phyloP scores from a whole-genome alignment of 306 rosid species.

The Oxytropis ochrocephala region DNA sequence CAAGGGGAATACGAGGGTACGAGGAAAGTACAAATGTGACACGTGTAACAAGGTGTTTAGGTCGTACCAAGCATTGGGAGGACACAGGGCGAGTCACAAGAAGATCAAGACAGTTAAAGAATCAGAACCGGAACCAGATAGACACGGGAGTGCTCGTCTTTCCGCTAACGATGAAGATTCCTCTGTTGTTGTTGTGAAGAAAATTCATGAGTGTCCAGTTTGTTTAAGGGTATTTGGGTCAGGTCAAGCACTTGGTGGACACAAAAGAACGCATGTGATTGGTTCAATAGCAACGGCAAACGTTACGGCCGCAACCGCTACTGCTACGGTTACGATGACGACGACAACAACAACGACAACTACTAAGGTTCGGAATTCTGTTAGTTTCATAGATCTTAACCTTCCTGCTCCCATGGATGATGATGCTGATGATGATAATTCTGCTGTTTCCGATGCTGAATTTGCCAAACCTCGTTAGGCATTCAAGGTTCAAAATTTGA shows the following conservation, averaged over 20 bases:
- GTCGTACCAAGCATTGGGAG: constrained; percentile 90
- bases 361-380: background rate
- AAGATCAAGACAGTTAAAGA: constrained; percentile 36
- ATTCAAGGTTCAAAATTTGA: background rate
- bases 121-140: too few species aligned
- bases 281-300: constrained; percentile 14
- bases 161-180: constrained; percentile 9
- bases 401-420: constrained; percentile 83
- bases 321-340: too few species aligned
- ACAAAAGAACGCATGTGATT: constrained; percentile 83
- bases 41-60: constrained; percentile 75
- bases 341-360: background rate
- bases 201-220: constrained; percentile 69
- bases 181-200: constrained; percentile 28
- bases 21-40: constrained; percentile 79
- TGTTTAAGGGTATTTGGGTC: constrained; percentile 82
- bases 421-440: constrained; percentile 44
- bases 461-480: constrained; percentile 40
- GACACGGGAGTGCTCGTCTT: too few species aligned
- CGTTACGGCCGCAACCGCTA: background rate
- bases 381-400: constrained; percentile 72
- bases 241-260: constrained; percentile 97
- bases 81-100: constrained; percentile 96
- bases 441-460: constrained; percentile 82
- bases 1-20: constrained; percentile 24